Percentiles rank a stretch among this genome's conserved stretches.
Conservation (phyloP, 2,329 filamentous ascomycete species). For the Sordariomycetes sp. region DNA sequence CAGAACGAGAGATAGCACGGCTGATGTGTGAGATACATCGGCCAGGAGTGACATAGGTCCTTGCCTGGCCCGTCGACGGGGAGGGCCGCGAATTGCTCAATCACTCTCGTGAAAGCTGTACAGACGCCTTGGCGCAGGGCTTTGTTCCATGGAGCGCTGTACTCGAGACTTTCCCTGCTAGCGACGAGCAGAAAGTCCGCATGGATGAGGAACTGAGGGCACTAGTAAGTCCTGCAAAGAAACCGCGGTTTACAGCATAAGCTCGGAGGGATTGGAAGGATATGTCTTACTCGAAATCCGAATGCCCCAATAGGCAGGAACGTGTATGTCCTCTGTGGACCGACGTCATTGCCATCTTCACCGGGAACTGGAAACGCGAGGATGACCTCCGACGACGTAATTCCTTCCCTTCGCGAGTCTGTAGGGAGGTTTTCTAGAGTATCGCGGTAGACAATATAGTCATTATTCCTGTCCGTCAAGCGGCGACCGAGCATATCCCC, state of each 20-base stretch:
- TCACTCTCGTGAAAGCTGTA: not conserved
- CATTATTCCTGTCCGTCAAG: not conserved
- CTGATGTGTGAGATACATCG: not conserved
- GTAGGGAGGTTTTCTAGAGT: not conserved
- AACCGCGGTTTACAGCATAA: not conserved
- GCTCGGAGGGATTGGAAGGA: not conserved
- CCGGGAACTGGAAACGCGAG: not conserved
- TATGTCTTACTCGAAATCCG: not conserved
- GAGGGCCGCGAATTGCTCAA: not conserved
- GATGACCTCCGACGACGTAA: not conserved
- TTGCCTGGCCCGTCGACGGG: not conserved
- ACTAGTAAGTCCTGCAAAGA: too few species aligned
- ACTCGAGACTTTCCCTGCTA: conserved; percentile 13
- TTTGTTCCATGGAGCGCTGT: conserved; percentile 8
- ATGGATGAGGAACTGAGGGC: conserved; percentile 15
- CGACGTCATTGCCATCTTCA: not conserved
- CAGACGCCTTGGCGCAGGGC: conserved; percentile 3
- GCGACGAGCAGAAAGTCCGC: conserved; percentile 15
- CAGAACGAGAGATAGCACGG: not conserved
- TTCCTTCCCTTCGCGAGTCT: not conserved
- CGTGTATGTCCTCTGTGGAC: not conserved
- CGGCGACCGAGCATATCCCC: not conserved
- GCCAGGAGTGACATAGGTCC: not conserved
- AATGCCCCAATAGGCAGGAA: not conserved
- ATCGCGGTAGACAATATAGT: not conserved